phyloP scores from a whole-genome alignment of 257 asterid species.

The Nicotiana noctiflora region DNA sequence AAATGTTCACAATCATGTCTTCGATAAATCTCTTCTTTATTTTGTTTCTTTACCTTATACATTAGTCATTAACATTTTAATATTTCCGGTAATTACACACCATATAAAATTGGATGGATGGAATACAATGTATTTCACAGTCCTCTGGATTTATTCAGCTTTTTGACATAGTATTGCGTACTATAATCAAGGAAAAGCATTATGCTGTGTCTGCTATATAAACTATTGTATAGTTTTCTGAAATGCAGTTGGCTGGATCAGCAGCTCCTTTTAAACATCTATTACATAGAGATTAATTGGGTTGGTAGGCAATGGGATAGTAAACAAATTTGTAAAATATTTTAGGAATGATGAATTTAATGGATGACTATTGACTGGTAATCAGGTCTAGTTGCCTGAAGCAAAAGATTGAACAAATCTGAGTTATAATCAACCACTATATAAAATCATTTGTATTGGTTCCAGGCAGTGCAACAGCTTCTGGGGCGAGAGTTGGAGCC shows the following conservation, averaged over 20 bases:
- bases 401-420: no score
- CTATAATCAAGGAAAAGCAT: neutral
- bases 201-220: neutral
- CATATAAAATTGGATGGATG: neutral
- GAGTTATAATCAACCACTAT: neutral
- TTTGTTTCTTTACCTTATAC: neutral
- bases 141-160: neutral
- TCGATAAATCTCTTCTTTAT: neutral
- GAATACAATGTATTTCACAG: neutral
- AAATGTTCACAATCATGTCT: neutral
- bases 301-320: neutral
- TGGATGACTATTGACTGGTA: no score
- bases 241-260: neutral
- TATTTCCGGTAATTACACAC: neutral
- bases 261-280: neutral
- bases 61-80: neutral
- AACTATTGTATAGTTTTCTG: neutral
- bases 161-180: neutral
- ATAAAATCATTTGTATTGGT: neutral
- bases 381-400: no score
- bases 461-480: slow-evolving; percentile 52
- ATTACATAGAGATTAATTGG: neutral
- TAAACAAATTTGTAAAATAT: neutral
- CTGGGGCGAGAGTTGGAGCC: slow-evolving; percentile 65
- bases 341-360: neutral